Evolutionary conservation across 106 monocot genomes (phyloP), one percentile per base, ranked within the genome.

Genomic region (Posidonia australis): DNA sequence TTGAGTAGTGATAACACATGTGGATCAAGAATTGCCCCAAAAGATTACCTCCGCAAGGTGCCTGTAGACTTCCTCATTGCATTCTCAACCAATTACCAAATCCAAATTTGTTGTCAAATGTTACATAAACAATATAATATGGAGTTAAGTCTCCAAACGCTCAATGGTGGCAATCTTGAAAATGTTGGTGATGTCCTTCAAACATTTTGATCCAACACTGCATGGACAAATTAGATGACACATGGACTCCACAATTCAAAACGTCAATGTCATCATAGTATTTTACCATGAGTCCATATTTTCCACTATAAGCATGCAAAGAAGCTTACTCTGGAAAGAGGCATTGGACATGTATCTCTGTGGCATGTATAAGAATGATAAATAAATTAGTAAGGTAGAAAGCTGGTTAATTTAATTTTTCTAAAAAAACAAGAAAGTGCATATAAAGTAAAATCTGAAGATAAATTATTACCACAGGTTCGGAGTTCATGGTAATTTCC

Each of bases 281-380:
- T 5, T 55, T 3, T 26, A 55, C 23, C 58, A 58, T 5, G 16
- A n/a, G n/a, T n/a, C n/a, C n/a, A n/a, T 9, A 13, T 3, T 29
- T 17, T 58, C 13, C 13, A 43, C 22, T 62, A 19, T 16, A 26
- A 51, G 3, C 3, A 27, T 59, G 1, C 7, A 36, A 22, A 62
- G 21, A 44, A 59, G 18, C 78, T 68, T 86, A 90, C 90, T 83
- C 58, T 71, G 69, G 60, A 90, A 90, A 54, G 82, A 76, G 28
- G 74, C 78, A 77, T 90, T 81, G 10, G 74, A 72, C 74, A 90
- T 86, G 78, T 79, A 86, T 69, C 67, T 77, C 90, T 90, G n/a
- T n/a, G 66, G 57, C 21, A 29, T 70, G 56, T 48, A 45, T 46
- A 22, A 66, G 47, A 41, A 41, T n/a, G n/a, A n/a, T 36, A 36